These are phyloP conservation scores for Magnusiomyces suaveolens DNA, from an alignment of 1,139 yeast genomes.

Conservation along the genomic window DNA sequence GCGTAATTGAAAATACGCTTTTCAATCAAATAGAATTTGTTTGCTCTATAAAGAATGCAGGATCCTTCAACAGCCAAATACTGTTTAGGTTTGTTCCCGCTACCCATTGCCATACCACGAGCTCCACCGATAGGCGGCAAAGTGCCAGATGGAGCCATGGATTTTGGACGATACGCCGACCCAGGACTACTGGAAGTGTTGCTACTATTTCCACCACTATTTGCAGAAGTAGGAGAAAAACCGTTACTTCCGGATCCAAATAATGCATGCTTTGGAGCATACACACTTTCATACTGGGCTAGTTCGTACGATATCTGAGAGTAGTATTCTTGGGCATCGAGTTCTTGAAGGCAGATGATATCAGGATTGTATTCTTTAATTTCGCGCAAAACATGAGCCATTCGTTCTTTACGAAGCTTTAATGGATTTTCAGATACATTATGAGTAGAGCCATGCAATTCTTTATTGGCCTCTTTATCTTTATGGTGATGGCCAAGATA, in stretches of 20 bases:
- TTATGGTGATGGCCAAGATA: neutral
- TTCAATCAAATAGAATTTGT: slow-evolving; percentile 2
- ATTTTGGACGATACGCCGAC: neutral
- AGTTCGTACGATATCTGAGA: slow-evolving; percentile 3
- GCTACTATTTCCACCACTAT: neutral
- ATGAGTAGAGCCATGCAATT: neutral
- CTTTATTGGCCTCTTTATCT: neutral
- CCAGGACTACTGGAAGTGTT: neutral
- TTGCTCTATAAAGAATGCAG: neutral
- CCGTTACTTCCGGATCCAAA: neutral
- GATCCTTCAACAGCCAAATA: neutral
- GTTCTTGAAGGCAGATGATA: slow-evolving; percentile 5
- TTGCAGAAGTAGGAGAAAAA: neutral
- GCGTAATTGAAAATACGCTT: slow-evolving; percentile 7
- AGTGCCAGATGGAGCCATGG: neutral
- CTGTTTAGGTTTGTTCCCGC: neutral
- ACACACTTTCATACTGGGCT: slow-evolving; percentile 5
- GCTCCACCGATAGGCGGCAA: slow-evolving; percentile 2
- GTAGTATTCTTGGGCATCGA: slow-evolving; percentile 4
- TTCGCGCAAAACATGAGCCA: slow-evolving; percentile 1
- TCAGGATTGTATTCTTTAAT: slow-evolving; percentile 5
- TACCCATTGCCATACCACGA: neutral
- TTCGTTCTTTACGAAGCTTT: neutral
- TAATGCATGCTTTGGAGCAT: slow-evolving; percentile 3
- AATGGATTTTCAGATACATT: neutral